Evolutionary conservation across 73 alveolate genomes (phyloP), one percentile per base, ranked within the genome.

Genomic region (Symbiodinium natans): DNA sequence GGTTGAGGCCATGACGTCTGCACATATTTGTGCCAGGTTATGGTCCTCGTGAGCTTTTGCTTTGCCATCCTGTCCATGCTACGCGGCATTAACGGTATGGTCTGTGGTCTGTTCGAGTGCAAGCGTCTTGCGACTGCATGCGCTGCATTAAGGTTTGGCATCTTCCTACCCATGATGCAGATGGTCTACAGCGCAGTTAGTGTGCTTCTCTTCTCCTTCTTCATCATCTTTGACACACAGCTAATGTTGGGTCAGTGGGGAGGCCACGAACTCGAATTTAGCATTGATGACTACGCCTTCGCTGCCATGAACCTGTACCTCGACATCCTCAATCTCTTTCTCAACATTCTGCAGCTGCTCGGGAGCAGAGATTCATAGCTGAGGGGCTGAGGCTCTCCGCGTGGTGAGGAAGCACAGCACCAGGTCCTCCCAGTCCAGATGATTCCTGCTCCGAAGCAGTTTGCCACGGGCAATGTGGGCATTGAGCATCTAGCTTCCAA

Each of bases 141-240:
- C n/a, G n/a, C n/a, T n/a, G n/a, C n/a, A n/a, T 36, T 36, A 63
- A 63, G 80, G 80, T 63, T 23, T n/a, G 80, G 80, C 11, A 4
- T 2, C 29, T 31, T 63, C 29, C 9, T 25, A n/a, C 80, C 80
- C 33, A 25, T 63, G 36, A n/a, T n/a, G 36, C 38, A 63, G 71
- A 97, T 98, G 94, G 87, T 99, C 95, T 98, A 94, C 84, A 94
- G 99, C 84, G 59, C 98, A 75, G 19, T 95, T 21, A 99, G 99
- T 4, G 99, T 99, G 31, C 42, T 99, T 56, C 40, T 99, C 40
- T 99, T 99, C 93, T 86, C 99, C 33, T 43, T 99, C 63, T 99
- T 99, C 99, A 87, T 99, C 41, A 98, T 99, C 73, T 99, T 99
- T 95, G 99, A 99, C 99, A 99, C 99, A 36, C 99, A 99, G 98